Conservation (phyloP, 345 rosid genomes). For the Eucalyptus microcorys region DNA sequence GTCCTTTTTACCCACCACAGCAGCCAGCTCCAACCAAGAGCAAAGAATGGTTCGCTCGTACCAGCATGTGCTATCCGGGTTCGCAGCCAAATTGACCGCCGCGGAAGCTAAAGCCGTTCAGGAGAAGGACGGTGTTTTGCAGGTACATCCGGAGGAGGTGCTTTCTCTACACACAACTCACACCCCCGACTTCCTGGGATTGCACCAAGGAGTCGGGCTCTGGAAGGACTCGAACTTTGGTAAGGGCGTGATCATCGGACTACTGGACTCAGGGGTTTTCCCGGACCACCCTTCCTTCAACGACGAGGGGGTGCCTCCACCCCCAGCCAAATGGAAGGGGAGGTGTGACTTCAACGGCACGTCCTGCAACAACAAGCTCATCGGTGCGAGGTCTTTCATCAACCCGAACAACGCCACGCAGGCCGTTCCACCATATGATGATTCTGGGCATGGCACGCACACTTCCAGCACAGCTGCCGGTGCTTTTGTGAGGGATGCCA, state of each 20-base stretch:
- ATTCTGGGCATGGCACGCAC: constrained; percentile 45
- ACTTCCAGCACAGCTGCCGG: constrained; percentile 54
- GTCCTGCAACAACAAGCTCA: constrained; percentile 48
- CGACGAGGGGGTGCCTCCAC: constrained; percentile 20
- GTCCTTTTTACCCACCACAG: constrained; percentile 12
- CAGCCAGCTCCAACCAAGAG: neutral
- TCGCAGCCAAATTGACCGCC: constrained; percentile 8
- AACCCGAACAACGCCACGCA: too few species aligned
- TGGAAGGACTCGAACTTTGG: constrained; percentile 28
- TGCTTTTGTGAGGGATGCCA: constrained; percentile 13
- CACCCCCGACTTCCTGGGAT: constrained; percentile 31
- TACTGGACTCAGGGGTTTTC: constrained; percentile 31
- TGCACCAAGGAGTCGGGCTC: constrained; percentile 10
- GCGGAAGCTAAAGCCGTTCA: constrained; percentile 3
- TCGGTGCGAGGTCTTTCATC: constrained; percentile 39
- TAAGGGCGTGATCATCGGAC: constrained; percentile 33
- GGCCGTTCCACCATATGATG: constrained; percentile 17
- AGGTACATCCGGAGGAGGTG: constrained; percentile 16
- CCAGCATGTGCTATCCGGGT: constrained; percentile 11
- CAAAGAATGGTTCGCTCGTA: constrained; percentile 10
- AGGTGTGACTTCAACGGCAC: constrained; percentile 20
- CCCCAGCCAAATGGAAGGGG: constrained; percentile 43
- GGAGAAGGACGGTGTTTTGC: constrained; percentile 18
- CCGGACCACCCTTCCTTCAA: constrained; percentile 39
- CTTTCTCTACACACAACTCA: constrained; percentile 32